Evolutionary conservation across 805 yeast genomes (phyloP), one percentile per base, ranked within the genome.

Genomic region (Brettanomyces sp.): DNA sequence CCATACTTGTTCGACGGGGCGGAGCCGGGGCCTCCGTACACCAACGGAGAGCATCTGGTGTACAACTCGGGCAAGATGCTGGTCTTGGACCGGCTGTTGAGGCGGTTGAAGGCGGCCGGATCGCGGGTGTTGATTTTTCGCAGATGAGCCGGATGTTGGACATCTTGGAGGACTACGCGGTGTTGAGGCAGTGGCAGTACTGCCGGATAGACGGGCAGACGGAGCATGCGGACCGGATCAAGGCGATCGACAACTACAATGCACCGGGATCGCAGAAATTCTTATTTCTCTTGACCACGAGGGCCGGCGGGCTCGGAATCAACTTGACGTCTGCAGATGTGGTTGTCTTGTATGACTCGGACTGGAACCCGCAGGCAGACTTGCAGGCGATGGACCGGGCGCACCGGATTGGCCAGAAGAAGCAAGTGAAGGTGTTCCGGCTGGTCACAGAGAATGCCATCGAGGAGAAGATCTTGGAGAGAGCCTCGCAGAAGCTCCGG

Each of bases 341-440:
- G 51, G 95, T 85, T 41, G 75, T 85, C 3, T 63, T 85, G 40
- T 85, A 70, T 58, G 95, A 85, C 64, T 81, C 89, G 3, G 95
- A 85, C 61, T 85, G 95, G 95, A 85, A 85, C 54, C 95, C 95
- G 1, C 95, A 85, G 58, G 93, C 91, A 4, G 95, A 85, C 70
- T 72, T 85, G 52, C 95, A 85, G 63, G 91, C 91, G 1, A 85
- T 85, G 93, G 95, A 85, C 60, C 74, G 95, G 68, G 93, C 93
- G 0, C 95, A 85, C 63, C 76, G 95, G 71, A 85, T 85, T 58
- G 95, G 95, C 5, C 95, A 85, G 61, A 85, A 82, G 40, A 85
- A 84, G 53, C 95, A 85, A 60, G 95, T 85, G 28, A 80, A 77
- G 56, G 93, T 85, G 3, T 85, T 79, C 57, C 70, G 95, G 64